Conservation (phyloP, 306 rosid genomes). For the Luffa aegyptiaca region DNA sequence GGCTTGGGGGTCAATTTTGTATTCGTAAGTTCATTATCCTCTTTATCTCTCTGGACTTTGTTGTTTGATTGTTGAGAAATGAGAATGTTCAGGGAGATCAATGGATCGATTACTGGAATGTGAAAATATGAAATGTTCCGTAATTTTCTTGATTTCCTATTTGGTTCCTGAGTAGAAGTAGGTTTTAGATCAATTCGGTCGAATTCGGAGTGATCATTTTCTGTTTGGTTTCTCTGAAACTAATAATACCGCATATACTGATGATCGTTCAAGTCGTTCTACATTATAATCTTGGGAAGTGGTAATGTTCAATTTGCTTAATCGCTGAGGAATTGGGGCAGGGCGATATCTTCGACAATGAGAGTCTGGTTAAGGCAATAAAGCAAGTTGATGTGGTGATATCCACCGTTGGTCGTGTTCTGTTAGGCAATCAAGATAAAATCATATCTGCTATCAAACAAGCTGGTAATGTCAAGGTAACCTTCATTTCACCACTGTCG, state of each 20-base stretch:
- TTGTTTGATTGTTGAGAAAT: not conserved
- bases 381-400: constrained; percentile 34
- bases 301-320: not conserved
- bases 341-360: constrained; percentile 27
- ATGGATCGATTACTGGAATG: not conserved
- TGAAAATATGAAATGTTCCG: not conserved
- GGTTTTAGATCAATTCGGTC: not conserved
- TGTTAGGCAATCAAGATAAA: constrained; percentile 19
- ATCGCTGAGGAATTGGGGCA: not conserved
- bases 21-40: not conserved
- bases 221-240: not conserved
- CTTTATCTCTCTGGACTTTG: not conserved
- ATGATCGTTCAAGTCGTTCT: not conserved
- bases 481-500: not conserved
- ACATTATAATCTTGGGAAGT: not conserved
- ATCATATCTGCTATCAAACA: constrained; percentile 31
- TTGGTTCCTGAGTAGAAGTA: not conserved
- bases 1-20: constrained; percentile 13
- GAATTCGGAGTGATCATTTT: not conserved
- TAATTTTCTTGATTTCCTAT: not conserved
- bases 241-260: not conserved
- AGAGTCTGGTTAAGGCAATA: constrained; percentile 24
- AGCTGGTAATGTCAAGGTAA: constrained; percentile 32
- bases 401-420: constrained; percentile 21
- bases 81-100: not conserved